Percentiles rank a stretch among this genome's conserved stretches.
Conservation (phyloP, 2,329 filamentous ascomycete genomes). For the Tolypocladium sp. region DNA sequence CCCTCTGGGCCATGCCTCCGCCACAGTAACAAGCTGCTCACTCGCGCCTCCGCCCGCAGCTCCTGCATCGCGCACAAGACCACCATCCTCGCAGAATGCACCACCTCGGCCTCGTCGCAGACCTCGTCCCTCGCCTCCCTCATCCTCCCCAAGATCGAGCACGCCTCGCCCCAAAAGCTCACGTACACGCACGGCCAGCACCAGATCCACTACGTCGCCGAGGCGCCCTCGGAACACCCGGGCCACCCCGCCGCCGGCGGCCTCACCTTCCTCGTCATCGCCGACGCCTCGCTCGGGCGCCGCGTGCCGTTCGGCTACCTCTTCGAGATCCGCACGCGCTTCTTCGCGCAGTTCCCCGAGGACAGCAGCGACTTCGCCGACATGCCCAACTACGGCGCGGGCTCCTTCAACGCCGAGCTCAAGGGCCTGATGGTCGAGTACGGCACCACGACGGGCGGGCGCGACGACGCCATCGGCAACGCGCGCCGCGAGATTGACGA, state of each 20-base stretch:
- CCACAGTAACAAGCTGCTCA: background rate
- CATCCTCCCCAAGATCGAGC: conserved; percentile 90
- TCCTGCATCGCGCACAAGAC: conserved; percentile 90
- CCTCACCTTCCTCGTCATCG: conserved; percentile 85
- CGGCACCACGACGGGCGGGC: conserved; percentile 66
- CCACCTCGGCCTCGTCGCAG: conserved; percentile 71
- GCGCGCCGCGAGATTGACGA: conserved; percentile 88
- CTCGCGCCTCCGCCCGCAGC: conserved; percentile 33
- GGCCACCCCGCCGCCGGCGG: conserved; percentile 58
- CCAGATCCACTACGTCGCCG: conserved; percentile 92
- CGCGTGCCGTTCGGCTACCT: conserved; percentile 91
- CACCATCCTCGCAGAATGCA: conserved; percentile 91
- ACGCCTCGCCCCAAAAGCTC: conserved; percentile 72
- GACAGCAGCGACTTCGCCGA: conserved; percentile 59
- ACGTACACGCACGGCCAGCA: conserved; percentile 89
- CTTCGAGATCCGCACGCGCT: conserved; percentile 81
- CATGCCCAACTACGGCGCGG: conserved; percentile 84
- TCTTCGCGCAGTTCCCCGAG: conserved; percentile 60
- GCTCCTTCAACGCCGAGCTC: conserved; percentile 73
- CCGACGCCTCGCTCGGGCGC: conserved; percentile 70
- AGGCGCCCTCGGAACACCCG: conserved; percentile 61
- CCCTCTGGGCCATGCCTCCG: background rate
- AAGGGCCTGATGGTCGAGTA: conserved; percentile 74
- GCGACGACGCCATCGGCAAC: conserved; percentile 73
- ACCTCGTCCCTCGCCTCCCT: conserved; percentile 83